Base-by-base conservation (phyloP, 1,284 basidiomycete species). In the Cryptococcus depauperatus region DNA sequence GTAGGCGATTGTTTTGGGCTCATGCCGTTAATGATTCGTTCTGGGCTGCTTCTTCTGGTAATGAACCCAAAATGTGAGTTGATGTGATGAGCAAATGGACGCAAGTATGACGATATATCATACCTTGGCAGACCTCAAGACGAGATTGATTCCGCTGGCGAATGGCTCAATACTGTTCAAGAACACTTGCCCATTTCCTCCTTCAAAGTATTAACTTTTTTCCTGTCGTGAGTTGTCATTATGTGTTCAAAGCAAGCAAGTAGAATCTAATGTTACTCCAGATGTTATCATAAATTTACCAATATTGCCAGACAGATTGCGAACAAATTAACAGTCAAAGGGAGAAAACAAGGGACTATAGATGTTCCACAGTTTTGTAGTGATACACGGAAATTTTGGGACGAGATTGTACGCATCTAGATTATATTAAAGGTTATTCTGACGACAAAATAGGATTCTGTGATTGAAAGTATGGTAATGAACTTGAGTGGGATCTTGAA, bases 1-100 rank as follows among this genome's bases (percentile, higher is more conserved):
- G 4, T 28, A 60, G 59, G 26, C 51, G 61, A 1, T 33, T 66
- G 18, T 66, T 60, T 47, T 66, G 57, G 57, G 56, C 55, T 2
- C 43, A 59, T n/a, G 25, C 58, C 4, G 48, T 66, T 5, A 43
- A 51, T 1, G 64, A 66, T 45, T 47, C 58, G 2, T 61, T 59
- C 23, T 60, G 53, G 51, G 51, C 64, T 1, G 58, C 59, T 0
- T 50, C 47, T 2, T 47, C 56, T 5, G 59, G 57, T 2, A 19
- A 48, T 7, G 25, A 47, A 22, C 61, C 64, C 3, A 58, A 48
- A 33, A 50, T 66, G 63, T 64, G 25, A 42, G 61, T 45, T 5
- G 16, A 14, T 14, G 23, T 28, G 9, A 9, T n/a, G n/a, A n/a
- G n/a, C n/a, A n/a, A n/a, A n/a, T n/a, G n/a, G n/a, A n/a, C n/a